Evolutionary conservation across 805 yeast species (phyloP), one percentile per base, ranked within the genome.

Genomic region (Starmerella asiatica): DNA sequence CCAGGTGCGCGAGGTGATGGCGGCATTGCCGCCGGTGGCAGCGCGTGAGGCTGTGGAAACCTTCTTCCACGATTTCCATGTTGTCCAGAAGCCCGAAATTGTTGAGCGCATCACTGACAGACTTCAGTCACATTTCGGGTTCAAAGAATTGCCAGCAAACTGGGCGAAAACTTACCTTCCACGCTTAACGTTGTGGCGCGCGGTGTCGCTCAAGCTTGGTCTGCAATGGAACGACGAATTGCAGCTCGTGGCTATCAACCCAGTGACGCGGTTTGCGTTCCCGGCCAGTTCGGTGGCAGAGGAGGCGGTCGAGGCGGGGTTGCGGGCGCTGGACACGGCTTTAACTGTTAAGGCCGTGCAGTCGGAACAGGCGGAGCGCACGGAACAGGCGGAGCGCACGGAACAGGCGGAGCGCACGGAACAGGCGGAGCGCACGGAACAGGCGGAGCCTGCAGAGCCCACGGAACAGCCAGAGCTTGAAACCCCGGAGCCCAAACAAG

Each of bases 161-260:
- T 78, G 83, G 79, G 37, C 59, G 1, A 9, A 29, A 2, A 18
- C 3, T 3, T 29, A 31, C 29, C 17, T 39, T 23, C 23, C 43
- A 26, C 33, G 38, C 15, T 23, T 34, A 6, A 31, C 45, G 64
- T 17, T 79, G 32, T 64, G 83, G 52, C 75, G 86, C 61, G 80
- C 77, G 49, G 67, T 85, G 47, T 75, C 94, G 9, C 52, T 65
- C 39, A 79, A 81, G 60, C 73, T 76, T 50, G 97, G 97, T 61
- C 73, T 88, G 38, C 98, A 91, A 64, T 78, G 94, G 81, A 61
- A 65, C 44, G 65, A 70, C 9, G 68, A 61, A 4, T 15, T 35
- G 18, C 94, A 85, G 56, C 67, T 88, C 36, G 52, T 74, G 20
- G 65, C 76, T 21, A 65, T 91, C 40, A 73, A 75, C 30, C 96